Percentiles rank a stretch among this genome's conserved stretches.
Evolutionary conservation across 768 basidiomycete genomes (phyloP).

Genomic region (Phanerochaete carnosa): DNA sequence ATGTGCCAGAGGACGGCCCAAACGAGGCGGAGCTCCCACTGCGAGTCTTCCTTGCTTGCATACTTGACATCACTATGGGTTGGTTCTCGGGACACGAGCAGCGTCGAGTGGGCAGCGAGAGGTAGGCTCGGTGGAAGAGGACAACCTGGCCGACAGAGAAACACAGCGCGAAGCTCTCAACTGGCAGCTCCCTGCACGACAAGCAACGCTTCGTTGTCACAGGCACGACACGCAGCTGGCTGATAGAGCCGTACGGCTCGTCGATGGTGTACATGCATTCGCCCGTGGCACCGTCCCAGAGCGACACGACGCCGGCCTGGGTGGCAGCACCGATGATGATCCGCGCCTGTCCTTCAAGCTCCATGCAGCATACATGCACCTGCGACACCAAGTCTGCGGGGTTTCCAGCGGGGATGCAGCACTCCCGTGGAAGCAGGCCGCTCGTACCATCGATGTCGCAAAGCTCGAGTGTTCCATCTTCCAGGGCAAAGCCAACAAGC

Average conservation of each 20-base stretch:
- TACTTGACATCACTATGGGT: constrained; percentile 44
- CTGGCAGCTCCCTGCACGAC: constrained; percentile 65
- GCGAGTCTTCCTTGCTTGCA: constrained; percentile 54
- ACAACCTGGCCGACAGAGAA: constrained; percentile 66
- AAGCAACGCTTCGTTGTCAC: constrained; percentile 56
- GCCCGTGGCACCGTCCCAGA: constrained; percentile 71
- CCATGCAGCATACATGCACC: constrained; percentile 50
- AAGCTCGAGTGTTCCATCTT: constrained; percentile 67
- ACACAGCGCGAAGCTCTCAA: constrained; percentile 62
- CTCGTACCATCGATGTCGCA: constrained; percentile 47
- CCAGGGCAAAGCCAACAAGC: constrained; percentile 56
- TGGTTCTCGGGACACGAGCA: constrained; percentile 63
- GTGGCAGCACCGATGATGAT: constrained; percentile 62
- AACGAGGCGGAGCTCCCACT: constrained; percentile 46
- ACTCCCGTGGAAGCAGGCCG: constrained; percentile 40
- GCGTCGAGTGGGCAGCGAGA: constrained; percentile 51
- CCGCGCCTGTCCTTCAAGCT: constrained; percentile 46
- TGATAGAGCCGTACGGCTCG: constrained; percentile 55
- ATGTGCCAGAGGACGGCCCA: constrained; percentile 29
- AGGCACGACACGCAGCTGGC: constrained; percentile 56
- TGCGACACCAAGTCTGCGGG: constrained; percentile 49
- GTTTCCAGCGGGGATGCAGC: constrained; percentile 57
- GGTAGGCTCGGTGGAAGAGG: constrained; percentile 59
- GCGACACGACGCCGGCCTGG: constrained; percentile 61
- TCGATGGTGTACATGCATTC: constrained; percentile 64